Percentiles rank a stretch among this genome's conserved stretches.
These are phyloP conservation scores for Choiromyces venosus DNA, from an alignment of 495 filamentous ascomycete genomes.

Conservation along the genomic window DNA sequence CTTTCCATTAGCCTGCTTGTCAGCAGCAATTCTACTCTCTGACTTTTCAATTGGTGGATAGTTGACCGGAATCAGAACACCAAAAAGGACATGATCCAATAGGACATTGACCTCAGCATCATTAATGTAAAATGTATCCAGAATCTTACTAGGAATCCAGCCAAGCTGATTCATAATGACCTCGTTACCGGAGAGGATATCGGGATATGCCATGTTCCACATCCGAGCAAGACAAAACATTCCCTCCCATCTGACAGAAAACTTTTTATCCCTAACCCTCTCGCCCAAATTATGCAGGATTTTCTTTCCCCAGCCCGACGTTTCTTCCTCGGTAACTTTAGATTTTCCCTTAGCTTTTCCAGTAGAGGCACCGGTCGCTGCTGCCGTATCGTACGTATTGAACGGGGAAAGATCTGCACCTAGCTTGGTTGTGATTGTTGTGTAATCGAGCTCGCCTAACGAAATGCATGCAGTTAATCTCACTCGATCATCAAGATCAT, in stretches of 20 bases:
- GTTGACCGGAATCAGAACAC: slow-evolving; percentile 72
- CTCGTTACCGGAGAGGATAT: slow-evolving; percentile 79
- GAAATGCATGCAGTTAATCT: slow-evolving; percentile 78
- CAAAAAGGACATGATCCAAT: slow-evolving; percentile 79
- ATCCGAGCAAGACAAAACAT: slow-evolving; percentile 77
- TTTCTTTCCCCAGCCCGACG: slow-evolving; percentile 35
- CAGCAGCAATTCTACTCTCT: slow-evolving; percentile 52
- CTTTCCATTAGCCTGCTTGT: slow-evolving; percentile 54
- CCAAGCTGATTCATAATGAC: slow-evolving; percentile 63
- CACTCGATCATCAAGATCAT: slow-evolving; percentile 84
- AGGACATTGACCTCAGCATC: slow-evolving; percentile 77
- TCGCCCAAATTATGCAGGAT: slow-evolving; percentile 75
- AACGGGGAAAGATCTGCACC: slow-evolving; percentile 49
- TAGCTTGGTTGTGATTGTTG: slow-evolving; percentile 71
- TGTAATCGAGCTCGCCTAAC: slow-evolving; percentile 68
- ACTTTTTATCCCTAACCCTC: slow-evolving; percentile 79
- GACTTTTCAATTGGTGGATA: slow-evolving; percentile 79
- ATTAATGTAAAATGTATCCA: slow-evolving; percentile 85
- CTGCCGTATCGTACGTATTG: slow-evolving; percentile 33
- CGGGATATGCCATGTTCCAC: slow-evolving; percentile 85
- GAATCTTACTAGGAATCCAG: slow-evolving; percentile 75
- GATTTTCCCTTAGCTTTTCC: slow-evolving; percentile 43
- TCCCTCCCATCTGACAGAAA: slow-evolving; percentile 71
- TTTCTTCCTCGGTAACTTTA: slow-evolving; percentile 51
- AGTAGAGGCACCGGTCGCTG: slow-evolving; percentile 12